Evolutionary conservation across 768 basidiomycete species (phyloP).

Genomic region (Suillus weaverae): DNA sequence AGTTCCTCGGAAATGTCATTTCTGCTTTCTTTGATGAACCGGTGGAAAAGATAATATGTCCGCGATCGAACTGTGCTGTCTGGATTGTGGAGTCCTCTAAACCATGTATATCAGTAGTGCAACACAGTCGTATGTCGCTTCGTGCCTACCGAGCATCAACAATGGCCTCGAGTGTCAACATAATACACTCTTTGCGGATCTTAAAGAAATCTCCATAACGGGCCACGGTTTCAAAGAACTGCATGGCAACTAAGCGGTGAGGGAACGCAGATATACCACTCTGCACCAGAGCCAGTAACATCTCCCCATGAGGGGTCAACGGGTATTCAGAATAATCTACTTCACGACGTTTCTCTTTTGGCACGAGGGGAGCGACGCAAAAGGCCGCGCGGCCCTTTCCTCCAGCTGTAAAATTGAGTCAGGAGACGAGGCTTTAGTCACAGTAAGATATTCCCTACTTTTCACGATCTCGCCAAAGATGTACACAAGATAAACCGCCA

Average conservation of each 20-base stretch:
- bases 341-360: slow-evolving; percentile 65
- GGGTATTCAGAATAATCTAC: slow-evolving; percentile 79
- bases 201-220: slow-evolving; percentile 97
- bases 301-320: slow-evolving; percentile 86
- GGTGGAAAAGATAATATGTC: slow-evolving; percentile 89
- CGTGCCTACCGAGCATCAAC: slow-evolving; percentile 70
- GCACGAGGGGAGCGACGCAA: slow-evolving; percentile 70
- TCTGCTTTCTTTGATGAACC: slow-evolving; percentile 83
- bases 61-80: slow-evolving; percentile 70
- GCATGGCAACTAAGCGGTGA: slow-evolving; percentile 79
- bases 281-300: slow-evolving; percentile 80
- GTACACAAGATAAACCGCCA: slow-evolving; percentile 90
- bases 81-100: slow-evolving; percentile 83
- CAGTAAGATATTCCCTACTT: slow-evolving; percentile 47
- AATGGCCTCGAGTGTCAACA: slow-evolving; percentile 87
- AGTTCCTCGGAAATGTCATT: slow-evolving; percentile 76
- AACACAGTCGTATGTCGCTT: not conserved
- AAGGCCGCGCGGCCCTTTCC: slow-evolving; percentile 86
- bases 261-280: slow-evolving; percentile 83
- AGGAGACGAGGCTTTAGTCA: slow-evolving; percentile 6
- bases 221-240: slow-evolving; percentile 91
- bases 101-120: slow-evolving; percentile 9
- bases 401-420: slow-evolving; percentile 45
- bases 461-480: slow-evolving; percentile 94
- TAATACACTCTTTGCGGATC: slow-evolving; percentile 83